Base-by-base conservation (phyloP, 2,329 filamentous ascomycete genomes). In the Cladosporium sp. region DNA sequence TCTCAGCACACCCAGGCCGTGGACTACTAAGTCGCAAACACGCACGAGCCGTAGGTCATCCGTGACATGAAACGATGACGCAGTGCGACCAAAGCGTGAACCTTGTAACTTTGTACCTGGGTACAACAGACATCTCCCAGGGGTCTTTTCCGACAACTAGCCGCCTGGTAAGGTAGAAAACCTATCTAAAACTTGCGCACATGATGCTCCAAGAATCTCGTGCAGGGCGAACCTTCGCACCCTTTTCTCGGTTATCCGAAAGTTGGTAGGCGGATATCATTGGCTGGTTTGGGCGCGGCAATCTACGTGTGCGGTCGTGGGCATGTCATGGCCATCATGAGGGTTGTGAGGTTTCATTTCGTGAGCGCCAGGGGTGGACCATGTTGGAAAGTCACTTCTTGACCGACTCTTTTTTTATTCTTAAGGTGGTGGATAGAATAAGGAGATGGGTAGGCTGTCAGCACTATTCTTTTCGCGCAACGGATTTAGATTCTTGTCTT, bases 1-100 rank as follows among this genome's bases (percentile, higher is more conserved):
- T n/a, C n/a, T n/a, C n/a, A n/a, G n/a, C n/a, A n/a, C n/a, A n/a
- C n/a, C n/a, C n/a, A n/a, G n/a, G n/a, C n/a, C 4, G 28, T 32
- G 8, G 8, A 32, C n/a, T n/a, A 32, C 8, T 7, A 10, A 32
- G 28, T 25, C 24, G 17, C 45, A 35, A 4, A 48, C 32, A 8
- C 6, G n/a, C 28, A 28, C 42, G 28, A 48, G 28, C 28, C 17
- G 24, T 10, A 9, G 28, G 45, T 28, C 45, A 28, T 19, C 35
- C n/a, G 25, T 15, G n/a, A 48, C 45, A 19, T 48, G 45, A 48
- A 48, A 48, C 45, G 45, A 48, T 48, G 45, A 48, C 45, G 45
- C 45, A 32, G 28, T 32, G n/a, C 45, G 15, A 32, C 45, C 45
- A 48, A 15, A n/a, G 28, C 28, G 19, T 12, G 10, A 3, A 45